Evolutionary conservation across 1,139 yeast genomes (phyloP).

Genomic region (Sugiyamaella japonica): DNA sequence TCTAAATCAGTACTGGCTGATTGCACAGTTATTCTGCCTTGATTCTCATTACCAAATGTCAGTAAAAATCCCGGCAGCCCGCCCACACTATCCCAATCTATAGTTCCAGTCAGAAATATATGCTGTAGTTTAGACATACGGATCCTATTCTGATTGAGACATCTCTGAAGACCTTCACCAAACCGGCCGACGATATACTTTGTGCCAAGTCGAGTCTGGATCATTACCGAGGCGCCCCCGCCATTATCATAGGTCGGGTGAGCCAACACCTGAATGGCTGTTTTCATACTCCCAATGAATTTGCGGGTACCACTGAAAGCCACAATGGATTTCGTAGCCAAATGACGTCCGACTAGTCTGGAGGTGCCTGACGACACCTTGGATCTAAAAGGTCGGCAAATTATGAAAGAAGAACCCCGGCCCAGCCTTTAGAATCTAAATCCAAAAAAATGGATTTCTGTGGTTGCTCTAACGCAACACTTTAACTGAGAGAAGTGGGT

Average conservation of each 20-base stretch:
- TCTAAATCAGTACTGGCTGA: conserved; percentile 42
- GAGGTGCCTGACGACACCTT: conserved; percentile 15
- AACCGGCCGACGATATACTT: conserved; percentile 75
- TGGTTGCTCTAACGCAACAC: too few relatives aligned
- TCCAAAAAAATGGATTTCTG: not conserved
- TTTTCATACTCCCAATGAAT: conserved; percentile 27
- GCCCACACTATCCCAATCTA: conserved; percentile 73
- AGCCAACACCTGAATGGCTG: conserved; percentile 31
- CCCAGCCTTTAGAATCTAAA: not conserved
- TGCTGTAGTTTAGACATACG: conserved; percentile 51
- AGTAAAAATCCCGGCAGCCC: conserved; percentile 89
- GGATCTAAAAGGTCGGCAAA: not conserved
- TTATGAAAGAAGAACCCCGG: conserved; percentile 1
- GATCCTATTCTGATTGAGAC: conserved; percentile 46
- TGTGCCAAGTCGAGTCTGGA: conserved; percentile 53
- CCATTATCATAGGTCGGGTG: conserved; percentile 62
- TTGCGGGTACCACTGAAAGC: not conserved
- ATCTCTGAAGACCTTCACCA: conserved; percentile 84
- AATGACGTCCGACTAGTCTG: conserved; percentile 1
- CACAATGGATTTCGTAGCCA: conserved; percentile 1
- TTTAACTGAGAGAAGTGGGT: too few relatives aligned
- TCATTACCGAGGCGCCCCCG: conserved; percentile 59
- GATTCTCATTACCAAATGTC: conserved; percentile 62
- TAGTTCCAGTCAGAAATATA: conserved; percentile 71
- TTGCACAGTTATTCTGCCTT: conserved; percentile 40